Evolutionary conservation across 179 eudicot genomes (phyloP), one percentile per base, ranked within the genome.

Genomic region (Sideroxylon spinosum): DNA sequence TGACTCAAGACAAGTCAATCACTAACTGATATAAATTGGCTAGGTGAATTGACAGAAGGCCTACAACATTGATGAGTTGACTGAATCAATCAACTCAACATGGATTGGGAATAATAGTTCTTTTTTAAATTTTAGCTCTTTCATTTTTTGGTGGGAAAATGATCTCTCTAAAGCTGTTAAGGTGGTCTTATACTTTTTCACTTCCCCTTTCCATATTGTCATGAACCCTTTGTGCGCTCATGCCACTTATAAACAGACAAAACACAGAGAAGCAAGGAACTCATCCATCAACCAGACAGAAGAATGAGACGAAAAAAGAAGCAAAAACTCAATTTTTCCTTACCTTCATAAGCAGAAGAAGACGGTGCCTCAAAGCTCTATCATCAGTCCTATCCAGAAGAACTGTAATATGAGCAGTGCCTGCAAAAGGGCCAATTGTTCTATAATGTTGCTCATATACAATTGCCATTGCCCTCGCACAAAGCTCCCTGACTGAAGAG

Each of bases 381-480:
- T 96, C 99, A 88, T 89, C 93, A 72, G 98, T 96, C 88, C 99
- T 88, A 76, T 96, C 99, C 86, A 96, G 78, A 62, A 96, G 93
- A 75, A 96, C 98, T 60, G 99, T 96, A 44, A 92, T 81, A 78
- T 96, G 99, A 77, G 99, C 94, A 68, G 98, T 92, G 78, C 99
- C 99, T 85, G 87, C 98, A 83, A 96, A 96, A 74, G 98, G 87
- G 71, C 99, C 99, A 53, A 96, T 82, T 57, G 91, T 87, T 68
- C 80, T 85, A 82, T 83, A 79, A 80, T 96, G 99, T 61, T 94
- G 99, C 85, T 96, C 99, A 82, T 96, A 96, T 28, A 96, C 99
- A 84, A 96, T 96, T 5, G 99, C 92, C 99, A 96, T 94, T 73
- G 99, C 99, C 82, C 99, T 91, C 48, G 99, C 99, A 86, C 99